Conservation (phyloP, 108 stramenopile species). For the Cyclostephanos invisitatus region DNA sequence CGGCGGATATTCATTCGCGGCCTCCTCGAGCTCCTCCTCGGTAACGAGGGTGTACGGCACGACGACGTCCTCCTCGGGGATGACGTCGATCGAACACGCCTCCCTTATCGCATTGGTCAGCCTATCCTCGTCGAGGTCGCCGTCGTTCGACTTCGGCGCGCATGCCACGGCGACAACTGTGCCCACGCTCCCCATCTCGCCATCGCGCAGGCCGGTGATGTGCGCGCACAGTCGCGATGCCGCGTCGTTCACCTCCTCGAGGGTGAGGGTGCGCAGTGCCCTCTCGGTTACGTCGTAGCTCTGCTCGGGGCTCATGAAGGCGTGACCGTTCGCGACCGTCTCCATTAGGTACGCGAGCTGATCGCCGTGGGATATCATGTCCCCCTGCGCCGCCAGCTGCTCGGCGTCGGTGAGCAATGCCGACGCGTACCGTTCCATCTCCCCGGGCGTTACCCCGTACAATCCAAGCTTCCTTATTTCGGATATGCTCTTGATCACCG, state of each 20-base stretch:
- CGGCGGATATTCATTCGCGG: constrained; percentile 66
- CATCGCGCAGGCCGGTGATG: constrained; percentile 79
- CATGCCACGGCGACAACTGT: constrained; percentile 82
- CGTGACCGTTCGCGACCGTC: constrained; percentile 94
- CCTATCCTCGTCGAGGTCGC: constrained; percentile 66
- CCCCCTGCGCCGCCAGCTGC: constrained; percentile 93
- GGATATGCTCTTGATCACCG: constrained; percentile 83
- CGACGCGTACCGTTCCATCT: constrained; percentile 92
- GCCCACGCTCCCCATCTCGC: constrained; percentile 41
- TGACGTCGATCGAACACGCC: constrained; percentile 77
- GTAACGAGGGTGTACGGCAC: constrained; percentile 84
- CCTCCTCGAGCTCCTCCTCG: constrained; percentile 65
- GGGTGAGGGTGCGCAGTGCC: constrained; percentile 84
- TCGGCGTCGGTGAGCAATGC: constrained; percentile 93
- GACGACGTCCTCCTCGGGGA: constrained; percentile 84
- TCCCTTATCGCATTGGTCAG: constrained; percentile 77
- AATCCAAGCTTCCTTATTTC: constrained; percentile 93
- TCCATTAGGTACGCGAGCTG: constrained; percentile 96
- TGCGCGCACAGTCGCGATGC: constrained; percentile 93
- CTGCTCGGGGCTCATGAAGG: constrained; percentile 96
- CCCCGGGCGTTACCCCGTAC: constrained; percentile 88
- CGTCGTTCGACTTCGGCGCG: constrained; percentile 69
- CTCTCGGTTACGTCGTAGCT: constrained; percentile 84
- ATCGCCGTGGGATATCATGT: constrained; percentile 91
- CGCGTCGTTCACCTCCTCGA: constrained; percentile 94